Conservation (phyloP, 768 basidiomycete species). For the Collybiopsis luxurians region DNA sequence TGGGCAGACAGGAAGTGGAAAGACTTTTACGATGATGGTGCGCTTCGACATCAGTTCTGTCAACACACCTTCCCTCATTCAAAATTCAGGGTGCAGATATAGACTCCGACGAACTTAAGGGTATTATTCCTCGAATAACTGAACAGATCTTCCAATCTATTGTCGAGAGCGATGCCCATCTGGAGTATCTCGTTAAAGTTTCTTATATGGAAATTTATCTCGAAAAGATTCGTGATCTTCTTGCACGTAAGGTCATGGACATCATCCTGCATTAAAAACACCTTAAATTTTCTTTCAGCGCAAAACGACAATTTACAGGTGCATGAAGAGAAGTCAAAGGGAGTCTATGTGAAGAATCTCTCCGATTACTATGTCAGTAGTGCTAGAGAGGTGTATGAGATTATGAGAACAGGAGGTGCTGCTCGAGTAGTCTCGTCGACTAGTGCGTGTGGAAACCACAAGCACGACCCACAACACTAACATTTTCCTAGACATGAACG, state of each 20-base stretch:
- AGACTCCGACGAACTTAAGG: slow-evolving; percentile 88
- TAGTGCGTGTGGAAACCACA: too few species aligned
- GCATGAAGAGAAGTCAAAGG: slow-evolving; percentile 96
- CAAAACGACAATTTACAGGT: slow-evolving; percentile 98
- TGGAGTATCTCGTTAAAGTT: slow-evolving; percentile 99
- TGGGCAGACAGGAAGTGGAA: slow-evolving; percentile 86
- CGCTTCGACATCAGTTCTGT: not conserved
- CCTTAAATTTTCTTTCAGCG: slow-evolving; percentile 40
- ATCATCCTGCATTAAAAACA: not conserved
- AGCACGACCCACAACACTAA: slow-evolving; percentile 50
- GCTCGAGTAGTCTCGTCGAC: slow-evolving; percentile 91
- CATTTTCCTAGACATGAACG: slow-evolving; percentile 88
- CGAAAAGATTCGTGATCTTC: slow-evolving; percentile 91
- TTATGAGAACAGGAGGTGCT: slow-evolving; percentile 94
- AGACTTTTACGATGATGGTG: slow-evolving; percentile 99
- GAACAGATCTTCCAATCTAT: slow-evolving; percentile 99
- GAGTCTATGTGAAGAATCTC: slow-evolving; percentile 96
- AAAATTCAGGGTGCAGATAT: slow-evolving; percentile 87
- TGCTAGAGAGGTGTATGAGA: slow-evolving; percentile 94
- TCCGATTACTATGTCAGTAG: slow-evolving; percentile 98
- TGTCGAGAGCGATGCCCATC: slow-evolving; percentile 88
- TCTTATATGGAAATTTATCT: slow-evolving; percentile 99
- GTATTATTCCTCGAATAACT: slow-evolving; percentile 96
- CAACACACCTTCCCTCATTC: slow-evolving; percentile 9
- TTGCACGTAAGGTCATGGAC: slow-evolving; percentile 70